Base-by-base conservation (phyloP, 768 basidiomycete genomes). In the Omphalotus guepiniiformis region DNA sequence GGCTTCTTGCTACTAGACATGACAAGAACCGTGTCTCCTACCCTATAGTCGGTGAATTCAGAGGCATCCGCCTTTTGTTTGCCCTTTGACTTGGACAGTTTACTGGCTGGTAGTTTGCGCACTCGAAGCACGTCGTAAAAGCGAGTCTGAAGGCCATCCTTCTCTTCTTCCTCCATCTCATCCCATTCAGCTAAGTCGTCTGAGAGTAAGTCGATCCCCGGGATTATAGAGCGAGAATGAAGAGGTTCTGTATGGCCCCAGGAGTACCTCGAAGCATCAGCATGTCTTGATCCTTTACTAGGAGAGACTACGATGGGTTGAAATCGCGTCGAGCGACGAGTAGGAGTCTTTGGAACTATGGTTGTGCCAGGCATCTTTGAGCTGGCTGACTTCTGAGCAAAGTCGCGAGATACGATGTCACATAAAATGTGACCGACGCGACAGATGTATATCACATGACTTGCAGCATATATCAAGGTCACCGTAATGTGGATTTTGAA, bases 1-100 rank as follows among this genome's bases (percentile, higher is more conserved):
- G 80, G 78, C 9, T 69, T 68, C 27, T 60, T 69, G 47, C 63
- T 4, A 18, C 16, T 30, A 4, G 46, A 39, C 13, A 64, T 59
- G 13, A 80, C 62, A 3, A 72, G 63, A 2, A 81, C 73, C 0
- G 76, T 74, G 53, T 81, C 78, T 11, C 78, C 78, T 8, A 78
- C 53, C 1, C 49, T 50, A 53, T 67, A 80, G 23, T 42, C 55
- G 38, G 44, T 46, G 16, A n/a, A 35, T n/a, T 23, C 19, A 5
- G 39, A 7, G n/a, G 9, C 19, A 5, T 15, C n/a, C n/a, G 9
- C 19, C 21, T 6, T 70, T 67, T 18, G 12, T 51, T 16, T 44
- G 39, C 9, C 12, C 49, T 12, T 34, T 23, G 35, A 40, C 54
- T 29, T 51, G 40, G 41, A 48, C 50, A 32, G 32, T 40, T 36